Conservation (phyloP, 2,329 filamentous ascomycete genomes). For the Arthroderma sp. region DNA sequence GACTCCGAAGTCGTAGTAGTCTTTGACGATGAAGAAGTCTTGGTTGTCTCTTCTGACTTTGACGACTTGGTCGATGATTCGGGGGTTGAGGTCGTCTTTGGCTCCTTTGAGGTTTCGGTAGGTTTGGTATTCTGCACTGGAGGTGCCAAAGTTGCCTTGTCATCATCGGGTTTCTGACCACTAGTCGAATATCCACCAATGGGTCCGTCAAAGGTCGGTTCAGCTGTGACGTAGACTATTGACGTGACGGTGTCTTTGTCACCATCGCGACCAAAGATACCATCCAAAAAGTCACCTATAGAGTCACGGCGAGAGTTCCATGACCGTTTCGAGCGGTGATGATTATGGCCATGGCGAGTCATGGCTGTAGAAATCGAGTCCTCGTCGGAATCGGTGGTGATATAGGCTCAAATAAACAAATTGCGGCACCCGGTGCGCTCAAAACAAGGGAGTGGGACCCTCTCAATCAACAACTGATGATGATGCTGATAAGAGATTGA, state of each 20-base stretch:
- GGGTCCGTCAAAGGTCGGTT: slow-evolving; percentile 39
- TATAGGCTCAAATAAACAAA: not conserved
- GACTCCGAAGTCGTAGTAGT: slow-evolving; percentile 4
- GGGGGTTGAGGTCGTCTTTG: slow-evolving; percentile 12
- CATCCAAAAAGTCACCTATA: slow-evolving; percentile 2
- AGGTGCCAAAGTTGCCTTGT: slow-evolving; percentile 14
- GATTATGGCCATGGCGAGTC: slow-evolving; percentile 8
- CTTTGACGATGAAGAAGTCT: slow-evolving; percentile 3
- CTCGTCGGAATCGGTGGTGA: not conserved
- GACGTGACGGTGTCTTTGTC: slow-evolving; percentile 14
- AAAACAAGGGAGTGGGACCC: not conserved
- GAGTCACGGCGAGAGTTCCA: not conserved
- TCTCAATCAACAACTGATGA: no score
- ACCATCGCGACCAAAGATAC: not conserved
- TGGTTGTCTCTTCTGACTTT: slow-evolving; percentile 2
- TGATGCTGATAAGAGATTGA: no score
- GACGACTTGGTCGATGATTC: not conserved
- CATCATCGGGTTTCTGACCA: slow-evolving; percentile 5
- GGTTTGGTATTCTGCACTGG: slow-evolving; percentile 16
- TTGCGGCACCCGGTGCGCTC: slow-evolving; percentile 10
- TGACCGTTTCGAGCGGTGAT: slow-evolving; percentile 2
- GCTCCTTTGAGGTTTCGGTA: slow-evolving; percentile 5
- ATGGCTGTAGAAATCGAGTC: not conserved
- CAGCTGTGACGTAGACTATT: slow-evolving; percentile 38
- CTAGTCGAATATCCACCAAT: slow-evolving; percentile 37